Evolutionary conservation across 495 filamentous ascomycete genomes (phyloP).

Genomic region (Daldinia childiae): DNA sequence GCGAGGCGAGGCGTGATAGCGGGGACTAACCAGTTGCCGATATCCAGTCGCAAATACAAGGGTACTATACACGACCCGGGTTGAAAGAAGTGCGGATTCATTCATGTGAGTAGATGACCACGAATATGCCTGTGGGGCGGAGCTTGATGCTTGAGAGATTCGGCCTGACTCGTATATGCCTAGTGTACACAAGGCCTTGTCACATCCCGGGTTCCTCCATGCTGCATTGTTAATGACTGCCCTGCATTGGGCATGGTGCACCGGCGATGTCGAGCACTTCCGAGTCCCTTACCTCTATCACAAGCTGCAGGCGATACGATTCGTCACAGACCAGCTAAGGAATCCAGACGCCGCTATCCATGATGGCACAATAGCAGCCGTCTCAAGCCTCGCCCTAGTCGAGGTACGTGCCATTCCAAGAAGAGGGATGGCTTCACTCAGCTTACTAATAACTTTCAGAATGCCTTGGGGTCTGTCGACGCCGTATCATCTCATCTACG

Average conservation of each 20-base stretch:
- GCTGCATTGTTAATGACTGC: conserved; percentile 47
- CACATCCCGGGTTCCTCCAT: conserved; percentile 49
- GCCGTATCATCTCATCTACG: conserved; percentile 44
- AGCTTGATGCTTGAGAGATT: conserved; percentile 24
- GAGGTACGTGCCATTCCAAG: conserved; percentile 43
- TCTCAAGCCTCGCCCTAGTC: conserved; percentile 51
- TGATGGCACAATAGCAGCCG: conserved; percentile 51
- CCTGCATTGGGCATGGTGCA: conserved; percentile 49
- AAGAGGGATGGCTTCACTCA: background rate
- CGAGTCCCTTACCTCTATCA: conserved; percentile 49
- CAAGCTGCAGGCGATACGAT: conserved; percentile 48
- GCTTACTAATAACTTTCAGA: conserved; percentile 35
- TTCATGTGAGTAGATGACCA: conserved; percentile 43
- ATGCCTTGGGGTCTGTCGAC: conserved; percentile 44
- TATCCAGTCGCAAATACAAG: conserved; percentile 42
- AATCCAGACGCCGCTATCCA: conserved; percentile 42
- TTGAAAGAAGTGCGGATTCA: conserved; percentile 42
- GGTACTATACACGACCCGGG: conserved; percentile 42
- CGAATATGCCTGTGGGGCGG: conserved; percentile 12
- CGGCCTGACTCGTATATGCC: conserved; percentile 23
- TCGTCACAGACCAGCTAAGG: conserved; percentile 51
- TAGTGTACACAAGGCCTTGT: conserved; percentile 49
- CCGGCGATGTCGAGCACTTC: conserved; percentile 47
- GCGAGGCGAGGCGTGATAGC: conserved; percentile 11
- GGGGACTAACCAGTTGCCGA: conserved; percentile 22